Evolutionary conservation across 108 stramenopile species (phyloP).

Genomic region (Skeletonema grethae): DNA sequence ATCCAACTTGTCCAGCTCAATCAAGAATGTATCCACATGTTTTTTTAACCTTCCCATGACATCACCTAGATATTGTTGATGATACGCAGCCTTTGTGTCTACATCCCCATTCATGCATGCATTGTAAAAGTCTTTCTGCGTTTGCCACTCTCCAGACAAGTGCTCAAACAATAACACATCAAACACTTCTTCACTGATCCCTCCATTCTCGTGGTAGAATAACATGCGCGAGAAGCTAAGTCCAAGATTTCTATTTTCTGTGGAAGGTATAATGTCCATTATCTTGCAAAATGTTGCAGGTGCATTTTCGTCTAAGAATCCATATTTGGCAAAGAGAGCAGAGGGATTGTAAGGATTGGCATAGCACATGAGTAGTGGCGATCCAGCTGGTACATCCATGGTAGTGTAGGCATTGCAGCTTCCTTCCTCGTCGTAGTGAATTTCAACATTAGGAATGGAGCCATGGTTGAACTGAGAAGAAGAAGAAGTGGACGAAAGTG

Average conservation of each 20-base stretch:
- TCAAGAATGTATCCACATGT: constrained; percentile 57
- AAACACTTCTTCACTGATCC: constrained; percentile 56
- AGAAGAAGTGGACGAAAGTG: constrained; percentile 17
- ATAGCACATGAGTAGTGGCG: constrained; percentile 56
- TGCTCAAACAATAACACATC: constrained; percentile 58
- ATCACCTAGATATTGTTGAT: constrained; percentile 53
- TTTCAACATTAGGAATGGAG: constrained; percentile 47
- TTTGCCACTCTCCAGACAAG: constrained; percentile 31
- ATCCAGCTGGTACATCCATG: constrained; percentile 58
- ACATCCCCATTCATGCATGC: constrained; percentile 57
- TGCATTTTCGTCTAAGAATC: constrained; percentile 61
- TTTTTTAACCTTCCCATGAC: constrained; percentile 43
- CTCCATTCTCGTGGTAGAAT: constrained; percentile 67
- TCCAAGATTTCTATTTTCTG: constrained; percentile 60
- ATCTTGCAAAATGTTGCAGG: constrained; percentile 68
- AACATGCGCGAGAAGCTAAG: constrained; percentile 61
- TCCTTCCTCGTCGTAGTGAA: constrained; percentile 53
- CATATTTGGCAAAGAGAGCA: constrained; percentile 60
- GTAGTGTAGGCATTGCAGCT: constrained; percentile 57
- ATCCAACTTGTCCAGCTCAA: constrained; percentile 48
- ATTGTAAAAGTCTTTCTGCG: constrained; percentile 50
- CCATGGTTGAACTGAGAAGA: constrained; percentile 58
- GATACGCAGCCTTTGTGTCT: constrained; percentile 50
- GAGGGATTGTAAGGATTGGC: constrained; percentile 58
- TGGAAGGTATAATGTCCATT: constrained; percentile 48